A percentile compares a stretch with the other conserved stretches of the same genome.
Evolutionary conservation across 345 rosid species (phyloP).

Genomic region (Citrus australasica): DNA sequence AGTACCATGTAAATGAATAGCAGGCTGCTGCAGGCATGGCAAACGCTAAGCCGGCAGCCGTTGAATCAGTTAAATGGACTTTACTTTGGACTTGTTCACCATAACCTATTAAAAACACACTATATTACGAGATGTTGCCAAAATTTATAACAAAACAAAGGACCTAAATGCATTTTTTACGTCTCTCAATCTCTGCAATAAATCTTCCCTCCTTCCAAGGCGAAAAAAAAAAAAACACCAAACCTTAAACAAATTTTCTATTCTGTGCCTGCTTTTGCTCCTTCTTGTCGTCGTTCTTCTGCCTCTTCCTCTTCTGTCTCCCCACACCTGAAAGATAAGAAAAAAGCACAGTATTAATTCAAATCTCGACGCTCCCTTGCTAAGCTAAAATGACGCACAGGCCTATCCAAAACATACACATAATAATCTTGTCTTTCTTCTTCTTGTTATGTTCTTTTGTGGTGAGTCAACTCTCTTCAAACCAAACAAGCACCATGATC

Average conservation of each 20-base stretch:
- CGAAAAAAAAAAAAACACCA: too few relatives aligned
- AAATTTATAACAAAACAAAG: background rate
- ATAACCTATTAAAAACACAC: too few relatives aligned
- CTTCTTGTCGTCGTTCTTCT: background rate
- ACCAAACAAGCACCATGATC: conserved; percentile 44
- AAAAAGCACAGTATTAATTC: too few relatives aligned
- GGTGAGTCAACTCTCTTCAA: conserved; percentile 28
- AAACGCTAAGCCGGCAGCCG: too few relatives aligned
- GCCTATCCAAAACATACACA: background rate
- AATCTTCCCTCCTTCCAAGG: background rate
- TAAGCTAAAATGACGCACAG: background rate
- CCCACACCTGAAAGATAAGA: background rate
- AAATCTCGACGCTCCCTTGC: background rate
- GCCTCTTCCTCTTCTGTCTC: background rate
- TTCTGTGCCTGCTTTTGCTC: background rate
- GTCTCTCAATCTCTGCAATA: background rate
- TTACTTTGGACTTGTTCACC: too few relatives aligned
- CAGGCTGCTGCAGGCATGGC: too few relatives aligned
- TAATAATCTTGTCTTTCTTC: conserved; percentile 11
- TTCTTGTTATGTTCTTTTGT: conserved; percentile 22
- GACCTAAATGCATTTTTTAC: background rate
- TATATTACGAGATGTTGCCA: background rate
- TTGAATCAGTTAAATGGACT: too few relatives aligned
- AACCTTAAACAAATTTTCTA: background rate
- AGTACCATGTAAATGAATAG: too few relatives aligned